Evolutionary conservation across 2,329 filamentous ascomycete genomes (phyloP), one percentile per base, ranked within the genome.

Genomic region (Aspergillus sp.): DNA sequence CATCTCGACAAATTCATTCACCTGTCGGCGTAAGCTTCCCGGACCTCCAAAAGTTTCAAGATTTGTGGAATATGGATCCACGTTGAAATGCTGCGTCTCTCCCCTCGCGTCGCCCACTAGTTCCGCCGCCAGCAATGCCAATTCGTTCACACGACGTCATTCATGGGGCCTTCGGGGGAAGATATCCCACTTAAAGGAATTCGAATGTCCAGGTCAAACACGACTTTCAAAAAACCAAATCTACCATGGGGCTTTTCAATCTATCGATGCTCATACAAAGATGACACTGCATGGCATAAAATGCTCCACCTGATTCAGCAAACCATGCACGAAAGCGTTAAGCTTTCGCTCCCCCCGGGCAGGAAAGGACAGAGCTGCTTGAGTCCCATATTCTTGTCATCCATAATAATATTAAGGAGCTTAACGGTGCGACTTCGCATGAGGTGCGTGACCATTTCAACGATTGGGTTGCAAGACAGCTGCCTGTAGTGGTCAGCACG

Each of bases 151-250:
- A n/a, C n/a, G n/a, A n/a, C n/a, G n/a, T n/a, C n/a, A n/a, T n/a
- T n/a, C n/a, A n/a, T n/a, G n/a, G n/a, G n/a, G n/a, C n/a, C n/a
- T n/a, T n/a, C n/a, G n/a, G n/a, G 20, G 20, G 20, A 22, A 22
- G 20, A 22, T 22, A 22, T 2, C 20, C 20, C 3, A 4, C 88
- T 35, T n/a, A 9, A 35, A 9, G 32, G 32, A 4, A 35, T 35
- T n/a, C 32, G 32, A n/a, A n/a, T 13, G 32, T 35, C 32, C 32
- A 35, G 32, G 4, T 35, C 32, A 35, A 9, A 96, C 32, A 35
- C 32, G 5, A 4, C n/a, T 11, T 35, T 3, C 32, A 35, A n/a
- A 19, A 41, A 41, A 7, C 38, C 38, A 16, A 16, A 41, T 19
- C 14, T 19, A 6, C 4, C 38, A 5, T 8, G 38, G 38, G 38